Evolutionary conservation across 257 asterid genomes (phyloP), one percentile per base, ranked within the genome.

Genomic region (Scutellaria minor): DNA sequence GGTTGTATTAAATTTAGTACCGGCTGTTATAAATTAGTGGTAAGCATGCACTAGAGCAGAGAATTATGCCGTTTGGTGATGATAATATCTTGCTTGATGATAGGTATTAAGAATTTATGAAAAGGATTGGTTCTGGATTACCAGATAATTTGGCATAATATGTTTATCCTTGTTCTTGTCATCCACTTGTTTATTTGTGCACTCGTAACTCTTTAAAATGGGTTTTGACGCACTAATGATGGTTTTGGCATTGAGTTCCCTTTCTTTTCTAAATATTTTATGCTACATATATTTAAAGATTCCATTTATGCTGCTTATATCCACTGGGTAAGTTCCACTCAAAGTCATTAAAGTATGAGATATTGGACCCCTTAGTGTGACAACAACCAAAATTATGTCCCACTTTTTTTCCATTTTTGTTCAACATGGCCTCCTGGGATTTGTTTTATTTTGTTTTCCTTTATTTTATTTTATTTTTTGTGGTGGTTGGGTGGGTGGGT

Each of bases 271-370:
- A 5, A 40, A 40, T 67, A 71, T 52, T 71, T 27, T 75, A 56
- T 67, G 76, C 44, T 72, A 47, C 69, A 35, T n/a, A 60, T 68
- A 60, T 75, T 13, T 45, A 48, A 71, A 73, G 80, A 81, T 81
- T 77, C 86, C 84, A 70, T 76, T 66, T 71, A 62, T 68, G 76
- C 47, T 78, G 68, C 60, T 68, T 68, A 46, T 53, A 78, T 69
- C 83, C 83, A 80, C 74, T 76, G 66, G 75, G 76, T 80, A 64
- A 80, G 65, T 77, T 74, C 74, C 79, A 78, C 75, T 42, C 52
- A 74, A 73, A 55, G 58, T 67, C 66, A 74, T 48, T 70, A 65
- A 60, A 70, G 53, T 64, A 46, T 71, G 62, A 58, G 56, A 51
- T 54, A 74, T 69, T 77, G 68, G 68, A 75, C 77, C 58, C 53